phyloP scores from a whole-genome alignment of 108 stramenopile species.

The Aurantiochytrium sp. region DNA sequence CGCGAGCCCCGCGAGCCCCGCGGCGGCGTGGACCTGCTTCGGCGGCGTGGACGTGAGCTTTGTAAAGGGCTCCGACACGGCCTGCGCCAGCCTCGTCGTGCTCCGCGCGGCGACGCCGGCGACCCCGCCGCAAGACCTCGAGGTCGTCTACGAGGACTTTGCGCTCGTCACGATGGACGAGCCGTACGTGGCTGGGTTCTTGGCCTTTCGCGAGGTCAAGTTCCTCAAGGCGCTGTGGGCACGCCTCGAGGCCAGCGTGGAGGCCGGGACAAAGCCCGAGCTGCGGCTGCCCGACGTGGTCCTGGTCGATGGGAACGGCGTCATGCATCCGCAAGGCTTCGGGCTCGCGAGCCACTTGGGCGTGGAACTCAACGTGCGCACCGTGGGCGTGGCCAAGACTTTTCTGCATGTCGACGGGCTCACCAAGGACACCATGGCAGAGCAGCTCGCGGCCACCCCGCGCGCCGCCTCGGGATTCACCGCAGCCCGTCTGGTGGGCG shows the following conservation, averaged over 20 bases:
- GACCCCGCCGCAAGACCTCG: background rate
- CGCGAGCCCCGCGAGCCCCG: background rate
- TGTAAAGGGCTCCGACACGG: constrained; percentile 42
- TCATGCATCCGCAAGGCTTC: constrained; percentile 37
- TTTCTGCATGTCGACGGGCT: constrained; percentile 41
- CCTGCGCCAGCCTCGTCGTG: constrained; percentile 43
- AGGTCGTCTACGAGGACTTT: constrained; percentile 40
- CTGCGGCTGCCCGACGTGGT: constrained; percentile 28
- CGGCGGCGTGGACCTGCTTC: background rate
- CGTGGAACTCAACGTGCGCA: constrained; percentile 36
- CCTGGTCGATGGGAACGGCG: constrained; percentile 45
- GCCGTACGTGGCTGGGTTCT: constrained; percentile 44
- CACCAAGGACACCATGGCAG: constrained; percentile 32
- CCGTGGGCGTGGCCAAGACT: constrained; percentile 42
- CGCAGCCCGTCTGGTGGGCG: constrained; percentile 19
- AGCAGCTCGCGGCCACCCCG: background rate
- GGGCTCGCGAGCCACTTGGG: constrained; percentile 42
- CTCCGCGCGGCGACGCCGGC: constrained; percentile 5
- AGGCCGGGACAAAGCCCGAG: background rate
- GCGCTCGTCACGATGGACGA: constrained; percentile 37
- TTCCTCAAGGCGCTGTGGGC: constrained; percentile 30
- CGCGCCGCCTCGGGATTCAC: background rate
- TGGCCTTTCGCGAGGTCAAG: constrained; percentile 46
- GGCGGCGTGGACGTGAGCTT: constrained; percentile 47
- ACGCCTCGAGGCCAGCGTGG: background rate